Evolutionary conservation across 371 early-diverging fungal genomes (phyloP), one percentile per base, ranked within the genome.

Genomic region (Vairimorpha apis): DNA sequence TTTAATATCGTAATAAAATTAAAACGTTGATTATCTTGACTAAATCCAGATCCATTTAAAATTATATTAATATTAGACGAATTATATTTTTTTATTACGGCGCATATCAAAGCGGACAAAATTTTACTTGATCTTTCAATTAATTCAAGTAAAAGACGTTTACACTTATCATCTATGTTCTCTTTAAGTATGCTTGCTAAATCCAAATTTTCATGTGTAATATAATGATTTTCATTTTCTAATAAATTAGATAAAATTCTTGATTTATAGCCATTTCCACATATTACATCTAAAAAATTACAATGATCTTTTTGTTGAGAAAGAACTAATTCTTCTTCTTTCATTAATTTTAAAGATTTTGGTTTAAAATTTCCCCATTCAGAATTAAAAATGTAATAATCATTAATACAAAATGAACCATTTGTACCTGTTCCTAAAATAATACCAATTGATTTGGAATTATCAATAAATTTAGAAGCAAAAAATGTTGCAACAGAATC

Each of bases 351-450:
- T 35, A 60, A 14, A 14, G 5, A 21, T 37, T 60, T 37, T 5
- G 60, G 60, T 35, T 10, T 21, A 60, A 60, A 60, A 60, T 32
- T 8, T 10, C 60, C 60, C 60, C 60, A 60, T 35, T 60, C 60
- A 23, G 60, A 4, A 35, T 60, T 60, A 35, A 25, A 60, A 7
- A 60, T 37, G 25, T 60, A 35, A 35, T 37, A 1, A 60, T 18
- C 38, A 30, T 60, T 35, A 32, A 60, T 37, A 25, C 7, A 12
- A 37, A 60, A 35, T 35, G 60, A 2, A 4, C 37, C 60, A 60
- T 60, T 60, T 3, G 60, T 60, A 13, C 60, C 60, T 35, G 60
- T 60, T 35, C 60, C 60, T 21, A 60, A 37, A 14, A 60, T 60
- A 60, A 60, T 37, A 2, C 60, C 60, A 16, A 60, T 37, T 14